Base-by-base conservation (phyloP, 805 yeast genomes). In the Myxozyma neglecta region DNA sequence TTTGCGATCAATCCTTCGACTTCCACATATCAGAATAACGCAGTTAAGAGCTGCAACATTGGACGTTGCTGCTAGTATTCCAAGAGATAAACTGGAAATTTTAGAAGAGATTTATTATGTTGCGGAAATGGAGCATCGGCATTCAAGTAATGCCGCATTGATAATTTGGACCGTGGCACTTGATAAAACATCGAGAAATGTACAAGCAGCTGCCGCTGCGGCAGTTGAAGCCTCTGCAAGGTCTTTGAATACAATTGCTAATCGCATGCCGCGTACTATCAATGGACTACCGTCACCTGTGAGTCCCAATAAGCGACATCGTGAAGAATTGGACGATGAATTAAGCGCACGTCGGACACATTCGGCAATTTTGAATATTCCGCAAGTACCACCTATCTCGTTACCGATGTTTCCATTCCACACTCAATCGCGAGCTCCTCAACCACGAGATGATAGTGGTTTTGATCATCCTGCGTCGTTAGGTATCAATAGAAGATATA, bases 1-100 rank as follows among this genome's bases (percentile, higher is more conserved):
- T 29, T 72, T 88, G 70, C 73, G 80, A 4, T 39, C 64, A 16
- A 66, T 66, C 55, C 57, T 65, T 32, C 49, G 58, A 4, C 59
- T 57, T 14, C 54, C 54, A 20, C 35, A 42, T 18, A 57, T 45
- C 10, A 46, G 39, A 18, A 13, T 62, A 34, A 18, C 44, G 36
- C 56, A 54, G 39, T 56, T 66, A 40, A 56, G 66, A 16, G 39
- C 18, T 3, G 65, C 68, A 10, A 65, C 69, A n/a, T 39, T 52
- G 14, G 66, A 66, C 47, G 43, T 55, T 14, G 52, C 65, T 14
- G 37, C 47, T 10, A 36, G 18, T 20, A 51, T 66, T 18, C 58
- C 60, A n/a, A 29, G 45, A 16, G 49, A 60, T 11, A 66, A 65
- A 43, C 49, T 51, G 53, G 65, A 54, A 11, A 36, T 66, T 3